A percentile compares a stretch with the other conserved stretches of the same genome.
Evolutionary conservation across 2,329 filamentous ascomycete species (phyloP).

Genomic region (Colletotrichum australisinense): DNA sequence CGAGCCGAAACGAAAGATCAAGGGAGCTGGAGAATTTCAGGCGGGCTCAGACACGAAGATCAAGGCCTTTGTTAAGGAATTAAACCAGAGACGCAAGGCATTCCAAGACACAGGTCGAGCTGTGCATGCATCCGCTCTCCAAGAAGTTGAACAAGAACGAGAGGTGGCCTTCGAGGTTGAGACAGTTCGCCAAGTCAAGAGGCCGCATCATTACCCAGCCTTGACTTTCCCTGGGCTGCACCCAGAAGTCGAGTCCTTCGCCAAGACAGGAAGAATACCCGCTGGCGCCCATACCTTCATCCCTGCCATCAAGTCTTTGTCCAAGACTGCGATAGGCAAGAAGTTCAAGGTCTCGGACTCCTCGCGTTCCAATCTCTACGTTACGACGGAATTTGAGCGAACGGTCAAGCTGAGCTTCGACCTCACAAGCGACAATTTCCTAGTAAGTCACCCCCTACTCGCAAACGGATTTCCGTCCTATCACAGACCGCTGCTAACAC

Average conservation of each 20-base stretch:
- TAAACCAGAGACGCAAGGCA: conserved; percentile 42
- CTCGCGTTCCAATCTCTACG: conserved; percentile 44
- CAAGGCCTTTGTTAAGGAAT: conserved; percentile 45
- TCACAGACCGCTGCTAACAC: neutral
- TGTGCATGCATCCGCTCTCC: conserved; percentile 61
- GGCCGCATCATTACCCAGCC: conserved; percentile 51
- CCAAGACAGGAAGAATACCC: conserved; percentile 54
- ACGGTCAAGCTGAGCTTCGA: conserved; percentile 51
- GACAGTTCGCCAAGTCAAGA: conserved; percentile 64
- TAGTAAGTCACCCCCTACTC: conserved; percentile 40
- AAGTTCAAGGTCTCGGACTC: conserved; percentile 43
- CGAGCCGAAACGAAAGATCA: conserved; percentile 42
- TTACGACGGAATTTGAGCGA: conserved; percentile 59
- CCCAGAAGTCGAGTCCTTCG: conserved; percentile 57
- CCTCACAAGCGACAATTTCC: conserved; percentile 46
- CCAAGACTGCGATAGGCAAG: conserved; percentile 46
- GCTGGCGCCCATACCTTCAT: conserved; percentile 50
- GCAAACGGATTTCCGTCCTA: neutral
- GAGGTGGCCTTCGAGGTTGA: conserved; percentile 71
- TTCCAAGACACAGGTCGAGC: conserved; percentile 53
- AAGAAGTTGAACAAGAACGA: conserved; percentile 70
- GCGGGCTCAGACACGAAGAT: conserved; percentile 35
- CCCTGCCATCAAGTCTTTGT: conserved; percentile 55
- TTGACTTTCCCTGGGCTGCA: conserved; percentile 59
- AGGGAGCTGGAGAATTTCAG: conserved; percentile 38